phyloP scores from a whole-genome alignment of 2,329 filamentous ascomycete genomes.

The Fusarium lyarnte region DNA sequence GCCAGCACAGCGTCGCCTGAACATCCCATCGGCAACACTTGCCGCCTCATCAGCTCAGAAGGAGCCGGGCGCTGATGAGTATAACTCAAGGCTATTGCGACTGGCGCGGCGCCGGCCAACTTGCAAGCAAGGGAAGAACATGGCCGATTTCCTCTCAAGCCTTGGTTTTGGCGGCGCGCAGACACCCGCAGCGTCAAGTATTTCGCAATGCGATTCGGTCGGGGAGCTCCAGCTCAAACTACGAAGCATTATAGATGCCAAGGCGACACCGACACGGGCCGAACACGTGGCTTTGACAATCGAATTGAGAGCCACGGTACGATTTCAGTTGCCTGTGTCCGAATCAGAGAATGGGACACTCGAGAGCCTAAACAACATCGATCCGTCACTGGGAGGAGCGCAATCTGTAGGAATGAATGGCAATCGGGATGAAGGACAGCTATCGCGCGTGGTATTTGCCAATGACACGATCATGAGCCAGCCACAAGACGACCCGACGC shows the following conservation, averaged over 20 bases:
- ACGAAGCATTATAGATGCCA: constrained; percentile 52
- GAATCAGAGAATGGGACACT: constrained; percentile 50
- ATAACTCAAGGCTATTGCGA: constrained; percentile 26
- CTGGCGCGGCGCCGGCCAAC: constrained; percentile 14
- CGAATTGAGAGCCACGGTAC: constrained; percentile 56
- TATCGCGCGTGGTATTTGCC: constrained; percentile 53
- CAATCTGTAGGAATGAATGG: constrained; percentile 25
- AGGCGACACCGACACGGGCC: constrained; percentile 58
- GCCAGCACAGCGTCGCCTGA: not conserved
- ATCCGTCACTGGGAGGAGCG: constrained; percentile 48
- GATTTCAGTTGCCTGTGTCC: constrained; percentile 54
- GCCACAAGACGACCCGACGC: constrained; percentile 56
- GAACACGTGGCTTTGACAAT: constrained; percentile 60
- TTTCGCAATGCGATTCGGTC: constrained; percentile 46
- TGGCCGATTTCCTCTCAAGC: constrained; percentile 53
- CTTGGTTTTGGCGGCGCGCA: constrained; percentile 46
- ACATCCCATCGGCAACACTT: constrained; percentile 4
- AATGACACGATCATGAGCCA: constrained; percentile 61
- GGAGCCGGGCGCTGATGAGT: constrained; percentile 24
- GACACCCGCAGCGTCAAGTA: constrained; percentile 29
- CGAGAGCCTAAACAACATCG: constrained; percentile 47
- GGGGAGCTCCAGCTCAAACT: constrained; percentile 61
- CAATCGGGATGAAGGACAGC: constrained; percentile 27
- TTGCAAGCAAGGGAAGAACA: constrained; percentile 24
- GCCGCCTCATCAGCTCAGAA: constrained; percentile 21